Percentiles rank a stretch among this genome's conserved stretches.
These are phyloP conservation scores for Ustilago bromivora DNA, from an alignment of 1,284 basidiomycete species.

Conservation along the genomic window DNA sequence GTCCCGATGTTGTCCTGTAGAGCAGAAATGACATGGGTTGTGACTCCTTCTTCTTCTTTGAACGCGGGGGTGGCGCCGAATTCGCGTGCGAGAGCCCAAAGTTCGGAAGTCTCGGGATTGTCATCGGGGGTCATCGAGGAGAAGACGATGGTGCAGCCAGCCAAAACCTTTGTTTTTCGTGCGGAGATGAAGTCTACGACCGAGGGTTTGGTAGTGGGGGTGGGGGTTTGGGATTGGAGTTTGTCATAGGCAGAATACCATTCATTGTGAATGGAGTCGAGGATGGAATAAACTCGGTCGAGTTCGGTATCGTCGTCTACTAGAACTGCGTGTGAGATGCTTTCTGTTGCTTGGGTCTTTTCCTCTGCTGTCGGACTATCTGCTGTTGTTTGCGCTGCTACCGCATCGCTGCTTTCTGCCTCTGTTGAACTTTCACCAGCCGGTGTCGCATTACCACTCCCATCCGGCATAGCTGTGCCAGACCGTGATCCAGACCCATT, in stretches of 20 bases:
- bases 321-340: slow-evolving; percentile 77
- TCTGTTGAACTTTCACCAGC: slow-evolving; percentile 9
- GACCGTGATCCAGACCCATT: slow-evolving; percentile 34
- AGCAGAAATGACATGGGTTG: slow-evolving; percentile 89
- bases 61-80: slow-evolving; percentile 87
- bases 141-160: slow-evolving; percentile 85
- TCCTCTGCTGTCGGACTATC: slow-evolving; percentile 1
- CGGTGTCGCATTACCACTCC: not conserved
- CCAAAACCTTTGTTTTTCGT: slow-evolving; percentile 81
- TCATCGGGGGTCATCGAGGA: slow-evolving; percentile 91
- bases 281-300: slow-evolving; percentile 79
- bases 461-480: slow-evolving; percentile 29
- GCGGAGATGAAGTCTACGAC: slow-evolving; percentile 82
- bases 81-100: slow-evolving; percentile 86
- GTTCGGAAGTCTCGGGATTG: slow-evolving; percentile 81
- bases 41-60: slow-evolving; percentile 77
- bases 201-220: slow-evolving; percentile 22
- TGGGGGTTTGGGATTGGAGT: slow-evolving; percentile 6
- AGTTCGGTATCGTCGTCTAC: slow-evolving; percentile 91
- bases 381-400: not conserved
- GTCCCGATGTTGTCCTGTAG: slow-evolving; percentile 85
- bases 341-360: slow-evolving; percentile 7
- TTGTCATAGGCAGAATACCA: slow-evolving; percentile 74
- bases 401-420: slow-evolving; percentile 43
- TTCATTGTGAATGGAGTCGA: slow-evolving; percentile 80